A percentile compares a stretch with the other conserved stretches of the same genome.
phyloP scores from a whole-genome alignment of 2,329 filamentous ascomycete genomes.

The Knufia petricola region DNA sequence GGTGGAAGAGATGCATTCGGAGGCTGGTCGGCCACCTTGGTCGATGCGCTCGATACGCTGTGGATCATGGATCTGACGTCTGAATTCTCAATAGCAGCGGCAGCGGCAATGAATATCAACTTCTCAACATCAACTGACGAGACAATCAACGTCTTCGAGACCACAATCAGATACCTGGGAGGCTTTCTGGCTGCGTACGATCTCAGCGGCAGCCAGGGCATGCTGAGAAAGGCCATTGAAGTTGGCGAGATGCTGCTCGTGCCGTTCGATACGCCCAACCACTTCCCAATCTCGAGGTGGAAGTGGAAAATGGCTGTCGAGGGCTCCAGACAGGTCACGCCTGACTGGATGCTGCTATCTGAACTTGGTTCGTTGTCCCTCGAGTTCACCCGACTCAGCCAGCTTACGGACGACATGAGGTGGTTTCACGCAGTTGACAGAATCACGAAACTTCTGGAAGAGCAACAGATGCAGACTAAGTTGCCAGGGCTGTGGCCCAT shows the following conservation, averaged over 20 bases:
- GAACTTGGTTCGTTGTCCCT: neutral
- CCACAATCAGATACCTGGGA: constrained; percentile 77
- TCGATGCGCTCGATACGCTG: constrained; percentile 53
- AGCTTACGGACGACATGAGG: constrained; percentile 33
- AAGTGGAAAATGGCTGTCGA: constrained; percentile 17
- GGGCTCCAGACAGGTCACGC: too few species aligned
- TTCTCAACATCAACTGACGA: constrained; percentile 36
- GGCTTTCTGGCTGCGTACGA: constrained; percentile 64
- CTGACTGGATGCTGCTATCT: constrained; percentile 16
- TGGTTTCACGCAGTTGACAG: constrained; percentile 33
- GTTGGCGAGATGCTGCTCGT: constrained; percentile 46
- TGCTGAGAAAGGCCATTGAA: constrained; percentile 46
- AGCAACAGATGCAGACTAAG: constrained; percentile 28
- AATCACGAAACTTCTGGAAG: constrained; percentile 31
- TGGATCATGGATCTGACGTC: constrained; percentile 52
- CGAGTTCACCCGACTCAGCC: constrained; percentile 28
- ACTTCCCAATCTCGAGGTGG: constrained; percentile 28
- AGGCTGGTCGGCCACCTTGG: constrained; percentile 52
- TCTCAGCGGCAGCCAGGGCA: constrained; percentile 38
- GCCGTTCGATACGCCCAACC: constrained; percentile 30
- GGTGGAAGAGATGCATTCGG: constrained; percentile 47
- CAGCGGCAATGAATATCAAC: constrained; percentile 44
- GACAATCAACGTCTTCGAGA: constrained; percentile 73
- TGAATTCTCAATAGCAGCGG: constrained; percentile 48
- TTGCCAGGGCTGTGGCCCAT: too few species aligned